Base-by-base conservation (phyloP, 192 early-diverging fungal species). In the Backusella tuberculispora region DNA sequence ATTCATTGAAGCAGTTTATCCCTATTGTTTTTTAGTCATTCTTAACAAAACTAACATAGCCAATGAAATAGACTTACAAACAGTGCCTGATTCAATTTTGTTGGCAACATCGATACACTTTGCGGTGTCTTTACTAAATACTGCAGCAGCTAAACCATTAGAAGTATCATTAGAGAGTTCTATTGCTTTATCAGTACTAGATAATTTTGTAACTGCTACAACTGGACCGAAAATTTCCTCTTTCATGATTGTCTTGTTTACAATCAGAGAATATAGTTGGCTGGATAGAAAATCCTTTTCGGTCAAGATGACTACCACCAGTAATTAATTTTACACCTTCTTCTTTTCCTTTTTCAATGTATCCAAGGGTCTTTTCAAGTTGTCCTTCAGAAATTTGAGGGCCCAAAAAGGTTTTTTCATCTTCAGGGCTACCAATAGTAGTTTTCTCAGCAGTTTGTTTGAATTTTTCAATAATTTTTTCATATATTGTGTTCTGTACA, bases 161-260 rank as follows among this genome's bases (percentile, higher is more conserved):
- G 83, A 73, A 5, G 90, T 92, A 38, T 86, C 79, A 77, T 96
- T 92, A 43, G 92, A 91, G 41, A 83, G 83, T 69, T 86, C 81
- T 26, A 96, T 73, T 3, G 75, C 93, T 67, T 96, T 92, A 2
- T 91, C 92, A 45, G 90, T 84, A 12, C 85, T 86, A 19, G 85
- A 83, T 71, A 96, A 96, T 41, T 92, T 91, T 75, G 85, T 75
- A 5, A 96, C 83, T 50, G 85, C 87, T 13, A 92, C 87, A 10
- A 96, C 95, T 4, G 93, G 94, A 15, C 93, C 93, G 84, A 96
- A 96, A 60, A 94, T 92, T 81, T 96, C 93, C 65, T 96, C 92
- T 69, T 88, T 78, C 66, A 89, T 84, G 15, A 92, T 80, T 29
- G 72, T 83, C 80, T 85, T 81, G 0, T 73, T 71, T 6, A 88